Evolutionary conservation across 345 rosid species (phyloP), one percentile per base, ranked within the genome.

Genomic region (Zanthoxylum bungeanum): DNA sequence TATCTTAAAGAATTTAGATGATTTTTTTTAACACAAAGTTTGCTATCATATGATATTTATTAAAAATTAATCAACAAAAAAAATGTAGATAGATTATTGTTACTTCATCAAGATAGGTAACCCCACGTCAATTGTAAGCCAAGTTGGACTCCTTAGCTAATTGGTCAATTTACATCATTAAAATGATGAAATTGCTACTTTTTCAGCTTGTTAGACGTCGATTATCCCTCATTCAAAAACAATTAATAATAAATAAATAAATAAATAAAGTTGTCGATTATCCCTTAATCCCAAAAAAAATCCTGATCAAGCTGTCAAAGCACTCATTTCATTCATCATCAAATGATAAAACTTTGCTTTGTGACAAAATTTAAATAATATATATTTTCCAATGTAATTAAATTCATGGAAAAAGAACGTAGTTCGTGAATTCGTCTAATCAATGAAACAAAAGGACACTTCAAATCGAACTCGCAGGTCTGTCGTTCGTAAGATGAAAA

Each of bases 121-220:
- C 79, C 71, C 79, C 77, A 75, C 84, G 19, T 49, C 64, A 49
- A 31, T 28, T 39, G 64, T 34, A 24, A 67, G 34, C 47, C 47
- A 62, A 52, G 46, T 39, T 73, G 49, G 46, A 55, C 28, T 55
- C 9, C n/a, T 51, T 25, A 6, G 1, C 25, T 31, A 56, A 24
- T 42, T 16, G 25, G 16, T 72, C 24, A 53, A 62, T 68, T 56
- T 30, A 25, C 75, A 78, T 73, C 76, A 58, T 47, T 52, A 9
- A 28, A n/a, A 75, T 63, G 57, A 78, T 68, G 51, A 30, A 67
- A 17, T 30, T 21, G 57, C 11, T 59, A 33, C 39, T 59, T 64
- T 73, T 73, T 50, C 62, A 50, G 56, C 52, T 68, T 33, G 33
- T 61, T 34, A 33, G 27, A 36, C 17, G 37, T n/a, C 1, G 2